Evolutionary conservation across 495 filamentous ascomycete genomes (phyloP).

Genomic region (Penicillium tannophilum): DNA sequence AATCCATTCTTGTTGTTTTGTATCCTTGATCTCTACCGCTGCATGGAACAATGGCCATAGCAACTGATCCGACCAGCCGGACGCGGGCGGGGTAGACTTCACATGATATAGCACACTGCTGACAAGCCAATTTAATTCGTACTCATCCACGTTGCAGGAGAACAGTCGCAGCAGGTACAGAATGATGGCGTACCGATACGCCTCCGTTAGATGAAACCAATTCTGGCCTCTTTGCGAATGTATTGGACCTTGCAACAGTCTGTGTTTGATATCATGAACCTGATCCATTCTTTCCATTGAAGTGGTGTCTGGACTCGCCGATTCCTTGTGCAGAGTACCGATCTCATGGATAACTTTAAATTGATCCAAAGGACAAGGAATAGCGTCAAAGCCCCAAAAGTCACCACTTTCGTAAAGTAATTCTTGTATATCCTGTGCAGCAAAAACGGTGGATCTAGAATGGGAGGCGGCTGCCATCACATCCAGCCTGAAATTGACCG

Average conservation of each 20-base stretch:
- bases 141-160: slow-evolving; percentile 3
- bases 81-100: slow-evolving; percentile 2
- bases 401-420: neutral
- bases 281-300: neutral
- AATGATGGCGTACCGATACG: slow-evolving; percentile 6
- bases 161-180: slow-evolving; percentile 2
- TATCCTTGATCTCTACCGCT: neutral
- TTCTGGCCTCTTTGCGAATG: slow-evolving; percentile 8
- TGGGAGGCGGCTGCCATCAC: slow-evolving; percentile 9
- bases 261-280: slow-evolving; percentile 1
- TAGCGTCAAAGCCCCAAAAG: slow-evolving; percentile 3
- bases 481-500: neutral
- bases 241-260: neutral
- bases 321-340: neutral
- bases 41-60: slow-evolving; percentile 9
- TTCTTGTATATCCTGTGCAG: neutral
- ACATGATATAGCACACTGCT: slow-evolving; percentile 8
- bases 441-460: neutral
- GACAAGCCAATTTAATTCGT: slow-evolving; percentile 4
- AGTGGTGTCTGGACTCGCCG: neutral
- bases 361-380: slow-evolving; percentile 6
- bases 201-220: slow-evolving; percentile 5
- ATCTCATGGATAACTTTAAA: slow-evolving; percentile 4
- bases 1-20: slow-evolving; percentile 7
- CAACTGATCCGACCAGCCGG: slow-evolving; percentile 7